Base-by-base conservation (phyloP, 2,329 filamentous ascomycete genomes). In the Stenocarpella maydis region DNA sequence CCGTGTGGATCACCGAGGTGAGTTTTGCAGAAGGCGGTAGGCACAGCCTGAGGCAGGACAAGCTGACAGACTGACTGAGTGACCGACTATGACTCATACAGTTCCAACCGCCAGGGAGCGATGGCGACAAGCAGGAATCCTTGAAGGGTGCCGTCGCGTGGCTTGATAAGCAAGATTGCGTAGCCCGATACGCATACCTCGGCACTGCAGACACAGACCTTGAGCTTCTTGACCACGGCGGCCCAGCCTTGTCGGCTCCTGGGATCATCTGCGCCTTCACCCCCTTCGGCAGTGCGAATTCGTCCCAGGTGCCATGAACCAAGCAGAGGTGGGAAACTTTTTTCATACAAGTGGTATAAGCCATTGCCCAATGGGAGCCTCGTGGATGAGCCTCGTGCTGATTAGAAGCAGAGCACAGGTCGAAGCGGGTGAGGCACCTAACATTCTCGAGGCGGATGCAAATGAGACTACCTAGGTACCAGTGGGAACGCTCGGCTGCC, bases 1-100 rank as follows among this genome's bases (percentile, higher is more conserved):
- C 78, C n/a, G 74, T 85, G 68, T 85, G 80, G 80, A 75, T 86
- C 53, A 84, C 82, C 31, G 84, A 86, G 75, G 73, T 75, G 53
- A 39, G 67, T 49, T 24, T 4, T 14, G 24, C n/a, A 34, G 37
- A 17, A 9, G 24, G 8, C 21, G 37, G 14, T 24, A 9, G 37
- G 7, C 24, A 34, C 9, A 52, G 37, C 10, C n/a, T 17, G 8
- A 2, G 24, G 52, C 17, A 24, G 31, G 3, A 9, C 9, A 7
- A 17, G 28, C 50, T 55, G 26, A 12, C 9, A 6, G 17, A 21
- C 64, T 66, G 26, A 55, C 39, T 10, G 10, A 37, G n/a, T n/a
- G n/a, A n/a, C n/a, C n/a, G 4, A 4, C 31, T 17, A 9, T 12
- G 14, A 31, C 17, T 21, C 19, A n/a, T 24, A 19, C 21, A 67